Evolutionary conservation across 2,329 filamentous ascomycete species (phyloP).

Genomic region (Herpomyces periplanetae): DNA sequence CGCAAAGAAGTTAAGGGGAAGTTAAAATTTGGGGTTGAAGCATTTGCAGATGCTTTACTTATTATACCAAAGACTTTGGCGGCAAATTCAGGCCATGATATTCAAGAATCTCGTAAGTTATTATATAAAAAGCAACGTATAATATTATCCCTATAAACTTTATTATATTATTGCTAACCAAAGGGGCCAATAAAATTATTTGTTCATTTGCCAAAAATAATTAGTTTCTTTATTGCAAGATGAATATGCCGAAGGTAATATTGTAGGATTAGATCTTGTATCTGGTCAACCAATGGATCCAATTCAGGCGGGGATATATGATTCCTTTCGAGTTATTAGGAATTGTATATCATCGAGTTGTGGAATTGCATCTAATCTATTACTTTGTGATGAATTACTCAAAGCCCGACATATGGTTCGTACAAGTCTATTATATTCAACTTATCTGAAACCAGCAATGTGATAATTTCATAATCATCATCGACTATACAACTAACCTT

Average conservation of each 20-base stretch:
- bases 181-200: not conserved
- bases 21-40: constrained; percentile 73
- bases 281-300: constrained; percentile 86
- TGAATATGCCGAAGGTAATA: constrained; percentile 40
- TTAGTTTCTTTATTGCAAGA: constrained; percentile 53
- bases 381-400: constrained; percentile 81
- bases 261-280: constrained; percentile 48
- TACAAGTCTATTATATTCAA: no score
- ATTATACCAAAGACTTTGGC: constrained; percentile 91
- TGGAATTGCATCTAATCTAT: constrained; percentile 69
- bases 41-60: constrained; percentile 72
- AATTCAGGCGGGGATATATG: constrained; percentile 58
- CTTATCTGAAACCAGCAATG: no score
- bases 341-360: constrained; percentile 79
- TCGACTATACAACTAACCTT: no score
- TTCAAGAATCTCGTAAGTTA: constrained; percentile 58
- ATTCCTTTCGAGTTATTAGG: constrained; percentile 72
- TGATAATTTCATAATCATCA: no score
- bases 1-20: constrained; percentile 79
- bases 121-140: no score
- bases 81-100: constrained; percentile 76
- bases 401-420: constrained; percentile 94
- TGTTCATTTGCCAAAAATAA: constrained; percentile 2
- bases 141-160: not conserved
- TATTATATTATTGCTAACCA: constrained; percentile 2